Evolutionary conservation across 2,329 filamentous ascomycete genomes (phyloP).

Genomic region (Xylariaceae sp.): DNA sequence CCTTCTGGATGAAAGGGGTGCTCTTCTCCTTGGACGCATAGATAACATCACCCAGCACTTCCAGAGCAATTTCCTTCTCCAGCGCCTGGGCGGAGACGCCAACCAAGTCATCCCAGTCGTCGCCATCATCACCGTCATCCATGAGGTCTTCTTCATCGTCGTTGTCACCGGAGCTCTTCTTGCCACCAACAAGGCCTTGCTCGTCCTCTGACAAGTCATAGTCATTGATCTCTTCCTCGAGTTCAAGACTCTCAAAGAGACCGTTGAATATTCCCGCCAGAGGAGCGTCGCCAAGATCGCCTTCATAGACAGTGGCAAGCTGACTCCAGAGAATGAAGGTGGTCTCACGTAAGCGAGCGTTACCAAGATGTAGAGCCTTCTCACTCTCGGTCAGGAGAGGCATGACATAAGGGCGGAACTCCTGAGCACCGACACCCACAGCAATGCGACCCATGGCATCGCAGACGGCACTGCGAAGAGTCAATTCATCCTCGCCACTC

Average conservation of each 20-base stretch:
- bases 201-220: conserved; percentile 59
- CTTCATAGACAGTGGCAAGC: conserved; percentile 87
- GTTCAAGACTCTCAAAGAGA: conserved; percentile 77
- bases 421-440: conserved; percentile 73
- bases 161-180: conserved; percentile 74
- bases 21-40: conserved; percentile 58
- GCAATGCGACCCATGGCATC: conserved; percentile 94
- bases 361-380: conserved; percentile 81
- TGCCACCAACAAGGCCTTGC: conserved; percentile 37
- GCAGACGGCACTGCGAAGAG: conserved; percentile 81
- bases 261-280: conserved; percentile 72
- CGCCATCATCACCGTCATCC: conserved; percentile 65
- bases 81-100: conserved; percentile 84
- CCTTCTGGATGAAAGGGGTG: conserved; percentile 71
- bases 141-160: conserved; percentile 49
- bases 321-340: conserved; percentile 97
- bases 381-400: conserved; percentile 90
- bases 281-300: conserved; percentile 68
- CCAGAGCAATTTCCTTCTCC: conserved; percentile 95
- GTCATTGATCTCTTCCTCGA: conserved; percentile 83
- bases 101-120: conserved; percentile 73
- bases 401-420: conserved; percentile 86
- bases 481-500: conserved; percentile 82
- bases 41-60: conserved; percentile 90
- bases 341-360: conserved; percentile 87